phyloP scores from a whole-genome alignment of 1,139 yeast species.

The Taphrina flavorubra region DNA sequence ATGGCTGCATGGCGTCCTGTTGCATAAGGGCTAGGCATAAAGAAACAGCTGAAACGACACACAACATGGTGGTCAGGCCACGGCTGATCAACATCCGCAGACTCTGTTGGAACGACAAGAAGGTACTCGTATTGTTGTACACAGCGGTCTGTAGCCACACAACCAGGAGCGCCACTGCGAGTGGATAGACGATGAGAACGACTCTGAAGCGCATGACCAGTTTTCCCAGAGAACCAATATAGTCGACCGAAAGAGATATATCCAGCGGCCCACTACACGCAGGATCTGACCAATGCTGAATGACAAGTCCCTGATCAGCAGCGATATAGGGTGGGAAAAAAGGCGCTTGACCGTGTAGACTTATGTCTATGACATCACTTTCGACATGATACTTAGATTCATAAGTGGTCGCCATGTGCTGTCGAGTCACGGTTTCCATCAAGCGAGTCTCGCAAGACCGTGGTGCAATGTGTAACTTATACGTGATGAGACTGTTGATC shows the following conservation, averaged over 20 bases:
- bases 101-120: conserved; percentile 61
- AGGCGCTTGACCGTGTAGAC: conserved; percentile 75
- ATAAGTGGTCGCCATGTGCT: conserved; percentile 66
- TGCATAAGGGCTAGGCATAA: conserved; percentile 47
- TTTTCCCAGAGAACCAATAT: conserved; percentile 51
- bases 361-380: conserved; percentile 56
- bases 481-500: conserved; percentile 69
- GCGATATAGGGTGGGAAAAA: conserved; percentile 60
- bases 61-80: conserved; percentile 48
- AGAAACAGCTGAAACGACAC: conserved; percentile 55
- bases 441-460: conserved; percentile 44
- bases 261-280: conserved; percentile 45
- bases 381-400: conserved; percentile 81
- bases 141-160: conserved; percentile 48
- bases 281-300: conserved; percentile 53
- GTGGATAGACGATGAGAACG: conserved; percentile 51
- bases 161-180: conserved; percentile 49
- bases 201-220: conserved; percentile 52
- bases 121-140: conserved; percentile 52
- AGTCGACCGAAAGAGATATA: conserved; percentile 51
- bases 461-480: conserved; percentile 53
- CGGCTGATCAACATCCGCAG: conserved; percentile 53
- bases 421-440: conserved; percentile 71
- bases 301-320: conserved; percentile 49
- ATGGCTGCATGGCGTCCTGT: conserved; percentile 26